Evolutionary conservation across 371 early-diverging fungal genomes (phyloP).

Genomic region (Mortierella sp.): DNA sequence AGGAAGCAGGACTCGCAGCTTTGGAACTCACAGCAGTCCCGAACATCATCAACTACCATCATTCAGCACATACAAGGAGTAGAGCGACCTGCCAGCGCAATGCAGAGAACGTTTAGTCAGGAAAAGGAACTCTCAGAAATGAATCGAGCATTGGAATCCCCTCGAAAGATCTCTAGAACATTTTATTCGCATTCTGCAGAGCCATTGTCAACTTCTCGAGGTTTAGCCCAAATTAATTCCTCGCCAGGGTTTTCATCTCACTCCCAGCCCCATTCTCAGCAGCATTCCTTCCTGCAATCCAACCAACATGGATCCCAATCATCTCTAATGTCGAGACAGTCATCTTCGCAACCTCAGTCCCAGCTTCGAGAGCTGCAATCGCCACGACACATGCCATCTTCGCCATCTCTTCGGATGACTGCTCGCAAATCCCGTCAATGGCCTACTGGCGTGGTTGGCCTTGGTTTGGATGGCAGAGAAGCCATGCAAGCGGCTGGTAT

Average conservation of each 20-base stretch:
- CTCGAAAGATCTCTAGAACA: conserved; percentile 20
- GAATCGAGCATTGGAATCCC: conserved; percentile 23
- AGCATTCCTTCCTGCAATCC: conserved; percentile 30
- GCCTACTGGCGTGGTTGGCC: conserved; percentile 6
- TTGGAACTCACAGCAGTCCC: conserved; percentile 10
- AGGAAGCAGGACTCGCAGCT: background rate
- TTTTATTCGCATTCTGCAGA: conserved; percentile 10
- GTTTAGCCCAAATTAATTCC: background rate
- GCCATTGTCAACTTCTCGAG: background rate
- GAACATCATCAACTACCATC: conserved; percentile 8
- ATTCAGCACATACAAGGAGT: conserved; percentile 40
- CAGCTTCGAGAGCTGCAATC: conserved; percentile 6
- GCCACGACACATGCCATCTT: conserved; percentile 10
- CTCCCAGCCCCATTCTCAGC: conserved; percentile 23
- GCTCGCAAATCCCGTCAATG: conserved; percentile 10
- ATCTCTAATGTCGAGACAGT: conserved; percentile 2
- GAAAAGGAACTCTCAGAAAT: conserved; percentile 31
- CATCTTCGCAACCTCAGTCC: conserved; percentile 18
- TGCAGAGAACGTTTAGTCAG: conserved; percentile 38
- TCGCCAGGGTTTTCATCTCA: background rate
- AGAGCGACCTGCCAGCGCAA: conserved; percentile 48
- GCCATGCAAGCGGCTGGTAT: background rate
- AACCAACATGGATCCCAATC: conserved; percentile 12
- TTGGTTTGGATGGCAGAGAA: background rate
- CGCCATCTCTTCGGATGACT: conserved; percentile 6